A percentile compares a stretch with the other conserved stretches of the same genome.
phyloP scores from a whole-genome alignment of 2,329 filamentous ascomycete genomes.

The Cladophialophora immunda region DNA sequence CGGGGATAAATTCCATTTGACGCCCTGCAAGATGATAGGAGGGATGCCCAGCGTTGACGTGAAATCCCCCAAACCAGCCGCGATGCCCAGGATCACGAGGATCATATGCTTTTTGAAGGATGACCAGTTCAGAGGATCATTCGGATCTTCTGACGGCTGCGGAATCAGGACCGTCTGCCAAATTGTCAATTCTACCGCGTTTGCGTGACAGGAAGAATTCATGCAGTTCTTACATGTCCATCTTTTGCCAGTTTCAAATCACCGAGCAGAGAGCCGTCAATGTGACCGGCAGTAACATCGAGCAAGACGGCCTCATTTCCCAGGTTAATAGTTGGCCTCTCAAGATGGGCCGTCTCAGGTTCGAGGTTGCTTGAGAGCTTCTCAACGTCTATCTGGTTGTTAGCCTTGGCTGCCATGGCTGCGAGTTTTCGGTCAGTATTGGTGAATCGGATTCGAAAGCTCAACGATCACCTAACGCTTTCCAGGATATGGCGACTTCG shows the following conservation, averaged over 20 bases:
- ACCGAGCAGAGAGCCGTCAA: neutral
- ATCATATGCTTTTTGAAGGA: conserved; percentile 45
- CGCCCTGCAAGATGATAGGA: conserved; percentile 49
- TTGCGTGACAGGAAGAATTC: neutral
- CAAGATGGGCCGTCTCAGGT: neutral
- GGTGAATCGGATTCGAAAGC: neutral
- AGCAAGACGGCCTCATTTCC: neutral
- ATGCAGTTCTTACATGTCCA: conserved; percentile 43
- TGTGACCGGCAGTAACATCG: neutral
- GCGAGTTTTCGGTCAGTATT: neutral
- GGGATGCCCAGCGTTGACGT: conserved; percentile 49
- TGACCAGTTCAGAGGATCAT: conserved; percentile 63
- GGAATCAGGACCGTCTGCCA: conserved; percentile 59
- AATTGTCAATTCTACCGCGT: neutral
- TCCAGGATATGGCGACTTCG: neutral
- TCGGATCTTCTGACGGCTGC: conserved; percentile 58
- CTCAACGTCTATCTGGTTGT: neutral
- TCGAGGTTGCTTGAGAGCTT: neutral
- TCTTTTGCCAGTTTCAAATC: neutral
- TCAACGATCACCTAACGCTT: neutral
- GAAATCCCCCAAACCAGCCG: conserved; percentile 52
- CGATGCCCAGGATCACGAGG: conserved; percentile 48
- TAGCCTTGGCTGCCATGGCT: neutral
- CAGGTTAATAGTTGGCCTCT: neutral
- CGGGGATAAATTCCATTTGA: conserved; percentile 47